Base-by-base conservation (phyloP, 2,329 filamentous ascomycete genomes). In the Penicillium corylophilum region DNA sequence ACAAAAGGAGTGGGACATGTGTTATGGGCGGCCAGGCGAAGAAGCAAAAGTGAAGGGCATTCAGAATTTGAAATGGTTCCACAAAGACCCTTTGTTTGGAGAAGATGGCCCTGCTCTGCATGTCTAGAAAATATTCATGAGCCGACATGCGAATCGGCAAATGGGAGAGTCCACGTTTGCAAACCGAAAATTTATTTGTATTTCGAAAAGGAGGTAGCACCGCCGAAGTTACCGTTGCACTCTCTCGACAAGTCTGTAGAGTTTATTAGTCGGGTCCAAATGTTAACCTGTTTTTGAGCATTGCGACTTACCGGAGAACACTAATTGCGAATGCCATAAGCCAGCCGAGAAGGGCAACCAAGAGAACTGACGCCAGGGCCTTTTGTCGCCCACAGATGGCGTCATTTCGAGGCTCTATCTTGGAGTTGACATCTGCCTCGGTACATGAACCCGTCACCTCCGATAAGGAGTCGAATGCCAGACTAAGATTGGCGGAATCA, bases 291-390 rank as follows among this genome's bases (percentile, higher is more conserved):
- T 23, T 8, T n/a, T 28, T 20, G 8, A n/a, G n/a, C 3, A 31
- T 15, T 12, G 12, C 23, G 4, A 26, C 69, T 54, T 72, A 81
- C 79, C 88, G 82, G 66, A 91, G 86, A 53, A 91, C 84, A 72
- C 90, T 96, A 51, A 96, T 86, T 44, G 87, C 84, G 73, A 97
- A 95, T 20, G 90, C 96, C 70, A 88, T 80, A 54, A 93, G 82
- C 93, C 93, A 97, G n/a, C 90, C 87, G 54, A 95, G 79, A 51
- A 96, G 78, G 9, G 89, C 90, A 52, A 96, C 79, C 46, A 95
- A 77, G 62, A 96, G 79, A 47, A 95, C 88, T 7, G 83, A 86
- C 38, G 89, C 87, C 56, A 97, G 74, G 3, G 88, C 87, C 67
- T 85, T 84, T 60, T 88, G 83, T 39, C 84, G 77, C 42, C 74